phyloP scores from a whole-genome alignment of 306 rosid genomes.

The Lupinus albus region DNA sequence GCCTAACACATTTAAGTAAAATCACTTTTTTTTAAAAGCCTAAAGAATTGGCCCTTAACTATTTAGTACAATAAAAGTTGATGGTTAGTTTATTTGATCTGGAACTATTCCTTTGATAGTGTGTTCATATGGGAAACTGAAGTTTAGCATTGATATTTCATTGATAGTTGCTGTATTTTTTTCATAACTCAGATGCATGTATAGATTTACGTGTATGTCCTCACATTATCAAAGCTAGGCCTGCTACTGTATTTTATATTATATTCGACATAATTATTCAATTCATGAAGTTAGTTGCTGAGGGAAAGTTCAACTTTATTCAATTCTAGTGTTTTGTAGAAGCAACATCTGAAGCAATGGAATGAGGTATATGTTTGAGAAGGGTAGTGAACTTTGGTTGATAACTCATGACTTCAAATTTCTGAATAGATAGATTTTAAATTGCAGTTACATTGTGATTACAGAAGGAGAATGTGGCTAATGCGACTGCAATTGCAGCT shows the following conservation, averaged over 20 bases:
- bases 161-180: background rate
- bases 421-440: background rate
- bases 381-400: background rate
- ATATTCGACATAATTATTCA: background rate
- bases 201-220: background rate
- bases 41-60: too few species aligned
- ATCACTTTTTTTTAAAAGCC: too few species aligned
- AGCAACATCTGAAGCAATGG: constrained; percentile 1
- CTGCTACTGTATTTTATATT: too few species aligned
- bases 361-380: constrained; percentile 14
- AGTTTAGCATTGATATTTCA: constrained; percentile 14
- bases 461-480: background rate
- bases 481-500: background rate
- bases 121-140: constrained; percentile 24
- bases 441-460: background rate
- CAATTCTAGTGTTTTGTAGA: background rate
- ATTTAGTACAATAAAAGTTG: too few species aligned
- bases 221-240: background rate
- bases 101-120: background rate
- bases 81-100: constrained; percentile 4
- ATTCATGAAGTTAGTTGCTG: constrained; percentile 5
- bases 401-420: background rate
- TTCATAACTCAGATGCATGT: constrained; percentile 23
- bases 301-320: background rate
- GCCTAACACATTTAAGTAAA: background rate